A percentile compares a stretch with the other conserved stretches of the same genome.
Conservation (phyloP, 2,329 filamentous ascomycete species). For the Ceratocystis albifundus region DNA sequence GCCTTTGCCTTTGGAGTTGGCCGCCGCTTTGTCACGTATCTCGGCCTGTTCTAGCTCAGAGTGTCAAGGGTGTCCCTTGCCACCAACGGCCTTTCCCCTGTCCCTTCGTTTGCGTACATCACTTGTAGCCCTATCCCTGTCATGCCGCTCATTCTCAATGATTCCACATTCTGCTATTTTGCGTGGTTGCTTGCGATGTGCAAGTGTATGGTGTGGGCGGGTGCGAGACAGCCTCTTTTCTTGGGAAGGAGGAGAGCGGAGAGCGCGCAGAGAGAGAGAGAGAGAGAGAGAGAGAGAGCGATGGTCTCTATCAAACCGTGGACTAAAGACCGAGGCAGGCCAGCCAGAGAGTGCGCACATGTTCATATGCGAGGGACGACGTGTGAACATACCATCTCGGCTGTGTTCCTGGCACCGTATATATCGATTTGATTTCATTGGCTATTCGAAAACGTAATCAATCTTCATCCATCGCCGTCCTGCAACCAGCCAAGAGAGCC, state of each 20-base stretch:
- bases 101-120: not conserved
- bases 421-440: not conserved
- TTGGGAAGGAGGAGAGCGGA: not conserved
- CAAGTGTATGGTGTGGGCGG: not conserved
- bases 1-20: not conserved
- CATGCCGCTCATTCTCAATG: not conserved
- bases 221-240: not conserved
- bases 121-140: not conserved
- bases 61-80: not conserved
- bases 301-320: not conserved
- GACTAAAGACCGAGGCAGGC: not conserved
- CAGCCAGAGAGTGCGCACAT: not conserved
- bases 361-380: not conserved
- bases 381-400: not conserved
- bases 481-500: too few species aligned
- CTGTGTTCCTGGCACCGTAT: not conserved
- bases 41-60: not conserved
- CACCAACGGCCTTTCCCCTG: not conserved
- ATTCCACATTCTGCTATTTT: not conserved
- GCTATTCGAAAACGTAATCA: constrained; percentile 4
- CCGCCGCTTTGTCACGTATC: not conserved
- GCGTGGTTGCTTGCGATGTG: not conserved
- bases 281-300: too few species aligned
- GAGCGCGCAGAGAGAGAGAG: too few species aligned
- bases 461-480: not conserved